phyloP scores from a whole-genome alignment of 345 rosid species.

The Nephelium lappaceum region DNA sequence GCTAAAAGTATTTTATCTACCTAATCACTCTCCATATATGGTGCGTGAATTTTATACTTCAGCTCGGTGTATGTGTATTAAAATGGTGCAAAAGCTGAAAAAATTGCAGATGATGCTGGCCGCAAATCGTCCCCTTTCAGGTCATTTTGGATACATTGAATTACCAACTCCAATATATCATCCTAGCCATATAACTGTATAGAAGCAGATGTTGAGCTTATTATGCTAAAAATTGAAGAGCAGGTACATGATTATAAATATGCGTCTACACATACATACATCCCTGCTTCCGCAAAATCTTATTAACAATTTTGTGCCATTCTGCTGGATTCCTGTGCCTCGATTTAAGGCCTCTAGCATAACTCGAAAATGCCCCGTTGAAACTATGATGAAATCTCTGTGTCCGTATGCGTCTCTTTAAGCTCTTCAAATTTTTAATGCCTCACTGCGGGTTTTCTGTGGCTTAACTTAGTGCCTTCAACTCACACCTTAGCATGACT shows the following conservation, averaged over 20 bases:
- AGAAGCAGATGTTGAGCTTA: conserved; percentile 72
- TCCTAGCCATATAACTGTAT: conserved; percentile 77
- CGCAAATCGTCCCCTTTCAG: conserved; percentile 45
- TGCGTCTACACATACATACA: background rate
- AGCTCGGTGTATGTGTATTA: background rate
- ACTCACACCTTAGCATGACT: background rate
- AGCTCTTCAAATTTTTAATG: background rate
- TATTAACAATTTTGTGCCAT: background rate
- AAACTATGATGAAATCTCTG: background rate
- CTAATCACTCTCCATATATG: too few species aligned
- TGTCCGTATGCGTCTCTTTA: background rate
- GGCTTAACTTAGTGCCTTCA: background rate
- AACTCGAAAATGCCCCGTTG: background rate
- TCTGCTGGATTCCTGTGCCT: background rate
- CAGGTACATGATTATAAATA: conserved; percentile 45
- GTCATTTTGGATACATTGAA: conserved; percentile 90
- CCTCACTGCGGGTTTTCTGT: background rate
- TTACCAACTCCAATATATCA: conserved; percentile 88
- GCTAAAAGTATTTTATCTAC: too few species aligned
- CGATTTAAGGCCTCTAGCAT: background rate
- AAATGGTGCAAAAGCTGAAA: conserved; percentile 1
- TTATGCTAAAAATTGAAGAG: conserved; percentile 73
- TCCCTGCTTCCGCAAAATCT: background rate
- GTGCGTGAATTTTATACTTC: conserved; percentile 32
- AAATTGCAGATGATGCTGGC: conserved; percentile 3